These are phyloP conservation scores for Dichotomopilus funicola DNA, from an alignment of 2,329 filamentous ascomycete species.

Conservation along the genomic window DNA sequence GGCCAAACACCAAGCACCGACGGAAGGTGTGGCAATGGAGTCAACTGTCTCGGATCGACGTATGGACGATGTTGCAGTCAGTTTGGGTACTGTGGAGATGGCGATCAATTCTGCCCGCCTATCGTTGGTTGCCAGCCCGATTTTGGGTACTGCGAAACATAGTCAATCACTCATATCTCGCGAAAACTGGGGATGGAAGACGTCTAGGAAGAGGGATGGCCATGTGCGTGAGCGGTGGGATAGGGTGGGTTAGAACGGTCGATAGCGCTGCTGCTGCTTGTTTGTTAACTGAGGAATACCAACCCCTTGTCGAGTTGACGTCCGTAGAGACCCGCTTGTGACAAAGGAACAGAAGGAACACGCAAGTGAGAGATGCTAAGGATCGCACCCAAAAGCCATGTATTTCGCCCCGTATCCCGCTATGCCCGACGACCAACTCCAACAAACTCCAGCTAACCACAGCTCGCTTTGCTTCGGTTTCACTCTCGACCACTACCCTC, in stretches of 20 bases:
- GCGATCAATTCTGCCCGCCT: constrained; percentile 26
- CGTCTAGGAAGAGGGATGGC: too few relatives aligned
- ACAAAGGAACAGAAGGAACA: neutral
- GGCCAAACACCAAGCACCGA: constrained; percentile 22
- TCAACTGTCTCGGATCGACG: constrained; percentile 21
- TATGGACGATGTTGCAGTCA: constrained; percentile 26
- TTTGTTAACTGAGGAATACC: too few relatives aligned
- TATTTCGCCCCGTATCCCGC: constrained; percentile 11
- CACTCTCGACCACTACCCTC: constrained; percentile 39
- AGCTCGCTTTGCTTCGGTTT: too few relatives aligned
- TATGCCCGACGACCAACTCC: constrained; percentile 7
- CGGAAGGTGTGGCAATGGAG: constrained; percentile 22
- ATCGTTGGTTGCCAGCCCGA: constrained; percentile 26
- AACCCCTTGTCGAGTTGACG: neutral
- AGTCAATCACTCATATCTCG: neutral
- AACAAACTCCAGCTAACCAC: neutral
- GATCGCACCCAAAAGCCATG: neutral
- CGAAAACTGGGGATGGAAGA: too few relatives aligned
- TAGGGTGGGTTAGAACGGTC: too few relatives aligned
- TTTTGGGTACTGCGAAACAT: constrained; percentile 26
- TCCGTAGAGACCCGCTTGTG: neutral
- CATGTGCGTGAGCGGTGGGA: too few relatives aligned
- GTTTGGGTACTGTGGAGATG: constrained; percentile 26
- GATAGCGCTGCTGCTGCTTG: too few relatives aligned
- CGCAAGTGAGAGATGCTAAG: too few relatives aligned